These are phyloP conservation scores for Neolentinus lepideus DNA, from an alignment of 1,284 basidiomycete genomes.

Conservation along the genomic window DNA sequence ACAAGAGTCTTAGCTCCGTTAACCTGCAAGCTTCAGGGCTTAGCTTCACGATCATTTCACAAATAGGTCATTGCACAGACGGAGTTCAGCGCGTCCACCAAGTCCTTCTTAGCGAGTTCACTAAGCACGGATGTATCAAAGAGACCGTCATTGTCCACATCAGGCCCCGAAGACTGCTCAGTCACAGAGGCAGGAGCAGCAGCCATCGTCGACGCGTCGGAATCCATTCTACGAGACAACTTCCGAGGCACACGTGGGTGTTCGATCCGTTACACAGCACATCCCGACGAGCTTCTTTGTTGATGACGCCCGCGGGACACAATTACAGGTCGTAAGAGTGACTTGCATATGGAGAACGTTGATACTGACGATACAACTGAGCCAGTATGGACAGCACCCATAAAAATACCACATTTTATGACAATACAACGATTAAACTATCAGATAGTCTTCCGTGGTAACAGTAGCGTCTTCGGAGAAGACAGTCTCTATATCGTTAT, in stretches of 20 bases:
- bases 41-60: neutral
- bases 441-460: constrained; percentile 64
- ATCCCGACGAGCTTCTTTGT: too few species aligned
- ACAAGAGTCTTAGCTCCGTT: constrained; percentile 95
- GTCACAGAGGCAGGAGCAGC: neutral
- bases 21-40: constrained; percentile 41
- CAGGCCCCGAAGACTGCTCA: neutral
- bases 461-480: constrained; percentile 78
- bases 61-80: constrained; percentile 32
- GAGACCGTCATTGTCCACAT: constrained; percentile 25
- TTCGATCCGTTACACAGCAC: neutral
- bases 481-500: constrained; percentile 51
- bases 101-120: constrained; percentile 69
- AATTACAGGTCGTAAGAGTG: too few species aligned
- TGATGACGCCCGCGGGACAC: too few species aligned
- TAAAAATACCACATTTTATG: neutral
- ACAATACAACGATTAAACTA: constrained; percentile 29
- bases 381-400: neutral
- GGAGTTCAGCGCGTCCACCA: constrained; percentile 80
- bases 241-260: neutral
- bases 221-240: neutral
- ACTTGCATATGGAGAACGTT: too few species aligned
- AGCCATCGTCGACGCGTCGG: neutral
- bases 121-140: constrained; percentile 69
- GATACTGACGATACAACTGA: neutral